These are phyloP conservation scores for Uronychia setigera DNA, from an alignment of 73 alveolate genomes.

Conservation along the genomic window DNA sequence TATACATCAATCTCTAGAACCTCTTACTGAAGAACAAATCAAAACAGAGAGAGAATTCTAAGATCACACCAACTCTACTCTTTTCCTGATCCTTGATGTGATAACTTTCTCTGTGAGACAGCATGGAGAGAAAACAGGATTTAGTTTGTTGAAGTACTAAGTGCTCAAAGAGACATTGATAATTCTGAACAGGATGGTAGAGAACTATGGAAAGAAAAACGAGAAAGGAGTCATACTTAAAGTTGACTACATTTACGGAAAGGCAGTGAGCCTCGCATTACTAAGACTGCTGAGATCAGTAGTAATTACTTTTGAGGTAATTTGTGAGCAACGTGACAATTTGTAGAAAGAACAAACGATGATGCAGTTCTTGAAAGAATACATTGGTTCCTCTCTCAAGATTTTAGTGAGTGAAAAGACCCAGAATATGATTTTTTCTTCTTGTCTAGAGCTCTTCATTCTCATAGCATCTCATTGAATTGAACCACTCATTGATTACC, in stretches of 20 bases:
- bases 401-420: not conserved
- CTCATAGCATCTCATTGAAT: not conserved
- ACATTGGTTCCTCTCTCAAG: not conserved
- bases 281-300: not conserved
- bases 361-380: not conserved
- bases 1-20: no score
- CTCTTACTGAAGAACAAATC: not conserved
- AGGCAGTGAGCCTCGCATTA: not conserved
- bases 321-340: not conserved
- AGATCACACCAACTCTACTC: not conserved
- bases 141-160: not conserved
- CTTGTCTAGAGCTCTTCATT: not conserved
- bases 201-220: no score
- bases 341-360: not conserved
- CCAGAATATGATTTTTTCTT: not conserved
- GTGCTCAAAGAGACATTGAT: not conserved
- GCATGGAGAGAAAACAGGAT: conserved; percentile 1
- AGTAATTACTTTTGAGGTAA: not conserved
- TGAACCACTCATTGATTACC: not conserved
- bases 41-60: not conserved
- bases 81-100: not conserved
- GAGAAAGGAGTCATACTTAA: not conserved
- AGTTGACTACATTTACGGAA: not conserved
- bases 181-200: not conserved
- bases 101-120: not conserved